Base-by-base conservation (phyloP, 306 rosid species). In the Gastrolobium bilobum region DNA sequence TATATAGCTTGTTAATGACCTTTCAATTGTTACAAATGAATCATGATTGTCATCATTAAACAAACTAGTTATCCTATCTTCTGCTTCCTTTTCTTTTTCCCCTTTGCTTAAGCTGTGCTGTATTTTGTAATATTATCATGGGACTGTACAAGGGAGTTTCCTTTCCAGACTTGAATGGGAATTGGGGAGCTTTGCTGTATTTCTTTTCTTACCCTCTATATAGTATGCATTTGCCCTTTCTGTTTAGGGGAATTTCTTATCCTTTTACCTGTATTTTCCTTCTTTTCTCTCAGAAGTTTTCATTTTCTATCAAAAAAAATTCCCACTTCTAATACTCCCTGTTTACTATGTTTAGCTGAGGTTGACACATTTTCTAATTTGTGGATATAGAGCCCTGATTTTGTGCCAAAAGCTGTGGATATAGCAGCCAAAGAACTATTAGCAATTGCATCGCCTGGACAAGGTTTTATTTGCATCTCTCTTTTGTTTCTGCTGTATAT, bases 401-500 rank as follows among this genome's bases (percentile, higher is more conserved):
- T 93, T 77, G 99, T 71, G 7, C 57, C 87, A 63, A 37, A 88
- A 79, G 90, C 88, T 5, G 92, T 93, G 83, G 96, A 93, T 9
- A 52, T 96, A 77, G 99, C 97, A 46, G 94, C 91, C 8, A 75
- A 57, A 75, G 99, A 96, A 84, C 76, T 96, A 20, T 75, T 85
- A 58, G 78, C 97, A 66, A 83, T 96, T 79, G 98, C 98, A 75
- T 78, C 93, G 11, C 92, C 98, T 54, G 97, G 96, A 71, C 90
- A 91, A 91, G 97, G 99, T 96, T 86, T 54, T 62, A 4, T 67
- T 43, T 57, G 5, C 64, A 6, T 56, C 68, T 65, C 56, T 6
- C 64, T 50, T 61, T 35, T 40, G 59, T 34, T 39, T 54, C 33
- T 6, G 40, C 39, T 7, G 79, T 78, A 53, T 63, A 59, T 66